Evolutionary conservation across 163 green algal genomes (phyloP).

Genomic region (Chloroidium sp.): DNA sequence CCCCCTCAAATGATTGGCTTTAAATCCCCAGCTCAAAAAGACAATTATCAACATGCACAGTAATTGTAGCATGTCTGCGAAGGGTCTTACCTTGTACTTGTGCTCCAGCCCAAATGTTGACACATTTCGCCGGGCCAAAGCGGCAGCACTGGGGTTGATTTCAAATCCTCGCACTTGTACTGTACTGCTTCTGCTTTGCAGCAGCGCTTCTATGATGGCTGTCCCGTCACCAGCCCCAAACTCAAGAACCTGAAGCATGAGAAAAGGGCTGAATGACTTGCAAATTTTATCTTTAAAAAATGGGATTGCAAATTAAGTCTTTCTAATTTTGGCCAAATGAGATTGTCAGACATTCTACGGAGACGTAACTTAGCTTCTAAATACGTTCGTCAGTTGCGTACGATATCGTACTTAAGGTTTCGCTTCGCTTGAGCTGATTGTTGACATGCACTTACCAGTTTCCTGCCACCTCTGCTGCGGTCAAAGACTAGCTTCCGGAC

Average conservation of each 20-base stretch:
- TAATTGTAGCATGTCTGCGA: too few species aligned
- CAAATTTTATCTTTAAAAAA: too few species aligned
- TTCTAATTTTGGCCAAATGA: too few species aligned
- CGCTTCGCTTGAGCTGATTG: too few species aligned
- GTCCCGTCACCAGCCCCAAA: constrained; percentile 47
- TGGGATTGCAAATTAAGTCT: too few species aligned
- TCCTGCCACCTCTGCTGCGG: not conserved
- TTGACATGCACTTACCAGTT: too few species aligned
- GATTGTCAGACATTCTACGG: too few species aligned
- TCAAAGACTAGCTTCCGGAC: constrained; percentile 38
- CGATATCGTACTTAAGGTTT: not conserved
- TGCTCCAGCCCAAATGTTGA: constrained; percentile 3
- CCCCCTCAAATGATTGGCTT: not conserved
- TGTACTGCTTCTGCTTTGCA: not conserved
- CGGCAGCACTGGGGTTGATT: constrained; percentile 26
- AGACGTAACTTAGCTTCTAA: too few species aligned
- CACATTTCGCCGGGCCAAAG: constrained; percentile 8
- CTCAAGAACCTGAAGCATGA: constrained; percentile 22
- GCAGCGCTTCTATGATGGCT: constrained; percentile 30
- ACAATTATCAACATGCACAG: constrained; percentile 27
- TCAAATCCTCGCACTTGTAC: constrained; percentile 38
- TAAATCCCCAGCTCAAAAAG: not conserved
- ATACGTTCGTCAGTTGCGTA: too few species aligned
- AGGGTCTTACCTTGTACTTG: too few species aligned
- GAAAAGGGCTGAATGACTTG: too few species aligned